Evolutionary conservation across 345 rosid genomes (phyloP).

Genomic region (Dovyalis caffra): DNA sequence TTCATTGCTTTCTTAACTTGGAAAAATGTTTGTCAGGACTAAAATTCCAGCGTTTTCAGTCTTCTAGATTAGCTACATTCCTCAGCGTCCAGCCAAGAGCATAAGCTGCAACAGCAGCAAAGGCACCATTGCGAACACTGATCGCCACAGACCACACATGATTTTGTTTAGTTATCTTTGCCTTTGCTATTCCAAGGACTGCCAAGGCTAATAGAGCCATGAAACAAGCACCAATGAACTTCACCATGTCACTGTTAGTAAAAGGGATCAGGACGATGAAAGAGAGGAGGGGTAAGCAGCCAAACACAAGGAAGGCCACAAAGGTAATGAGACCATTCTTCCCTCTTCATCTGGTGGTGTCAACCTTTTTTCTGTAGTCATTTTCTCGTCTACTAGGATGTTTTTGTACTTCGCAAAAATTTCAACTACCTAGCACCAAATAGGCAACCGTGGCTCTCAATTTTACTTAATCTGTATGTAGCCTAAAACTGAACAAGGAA

Average conservation of each 20-base stretch:
- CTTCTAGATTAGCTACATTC: constrained; percentile 27
- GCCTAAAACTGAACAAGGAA: no score
- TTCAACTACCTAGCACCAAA: constrained; percentile 30
- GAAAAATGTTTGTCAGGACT: no score
- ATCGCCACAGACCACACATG: constrained; percentile 16
- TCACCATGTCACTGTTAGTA: constrained; percentile 23
- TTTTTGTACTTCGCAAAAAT: constrained; percentile 35
- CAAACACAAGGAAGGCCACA: constrained; percentile 33
- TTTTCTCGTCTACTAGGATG: constrained; percentile 38
- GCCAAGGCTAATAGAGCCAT: constrained; percentile 38
- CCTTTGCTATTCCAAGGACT: constrained; percentile 39
- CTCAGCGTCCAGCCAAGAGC: constrained; percentile 35
- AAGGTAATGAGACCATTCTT: constrained; percentile 40
- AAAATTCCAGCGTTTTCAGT: neutral
- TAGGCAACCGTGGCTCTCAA: no score
- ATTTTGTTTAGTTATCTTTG: constrained; percentile 35
- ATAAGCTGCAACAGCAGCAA: constrained; percentile 43
- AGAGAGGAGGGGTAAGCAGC: constrained; percentile 42
- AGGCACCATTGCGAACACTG: constrained; percentile 29
- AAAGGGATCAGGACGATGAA: constrained; percentile 44
- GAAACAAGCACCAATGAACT: constrained; percentile 39
- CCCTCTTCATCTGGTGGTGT: constrained; percentile 26
- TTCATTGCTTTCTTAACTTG: no score
- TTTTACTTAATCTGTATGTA: no score
- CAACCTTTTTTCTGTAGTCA: constrained; percentile 26